Conservation (phyloP, 768 basidiomycete species). For the Infundibulicybe gibba region DNA sequence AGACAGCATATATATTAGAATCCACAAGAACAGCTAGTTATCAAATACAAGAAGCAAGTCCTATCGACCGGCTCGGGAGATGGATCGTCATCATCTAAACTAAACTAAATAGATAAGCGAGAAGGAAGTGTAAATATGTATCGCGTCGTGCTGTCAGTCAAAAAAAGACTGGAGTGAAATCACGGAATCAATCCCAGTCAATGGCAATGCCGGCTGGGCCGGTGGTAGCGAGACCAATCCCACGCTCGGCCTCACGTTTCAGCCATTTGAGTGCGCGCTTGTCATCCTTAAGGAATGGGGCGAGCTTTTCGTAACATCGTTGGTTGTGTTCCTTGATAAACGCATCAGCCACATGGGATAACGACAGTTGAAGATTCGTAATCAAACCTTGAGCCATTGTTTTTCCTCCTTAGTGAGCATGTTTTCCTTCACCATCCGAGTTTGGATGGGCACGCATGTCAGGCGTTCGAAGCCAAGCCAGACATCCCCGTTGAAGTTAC, state of each 20-base stretch:
- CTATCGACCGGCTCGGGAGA: slow-evolving; percentile 1
- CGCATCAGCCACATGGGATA: slow-evolving; percentile 2
- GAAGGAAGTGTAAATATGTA: slow-evolving; percentile 1
- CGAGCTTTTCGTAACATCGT: slow-evolving; percentile 59
- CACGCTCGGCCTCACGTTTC: slow-evolving; percentile 69
- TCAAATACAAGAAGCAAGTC: neutral
- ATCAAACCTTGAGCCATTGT: slow-evolving; percentile 74
- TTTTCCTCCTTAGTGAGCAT: slow-evolving; percentile 87
- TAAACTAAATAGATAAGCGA: neutral
- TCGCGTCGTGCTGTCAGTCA: neutral
- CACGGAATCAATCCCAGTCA: slow-evolving; percentile 76
- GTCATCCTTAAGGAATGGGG: slow-evolving; percentile 69
- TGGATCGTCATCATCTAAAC: neutral
- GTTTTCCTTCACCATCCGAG: slow-evolving; percentile 78
- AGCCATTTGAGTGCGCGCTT: slow-evolving; percentile 82
- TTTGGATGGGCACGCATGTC: slow-evolving; percentile 93
- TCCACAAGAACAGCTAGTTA: slow-evolving; percentile 1
- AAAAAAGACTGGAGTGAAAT: no score
- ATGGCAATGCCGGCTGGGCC: slow-evolving; percentile 71
- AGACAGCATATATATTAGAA: slow-evolving; percentile 6
- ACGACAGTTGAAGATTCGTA: slow-evolving; percentile 1
- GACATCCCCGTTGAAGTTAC: slow-evolving; percentile 63
- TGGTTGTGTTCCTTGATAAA: slow-evolving; percentile 71
- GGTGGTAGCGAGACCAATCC: slow-evolving; percentile 62
- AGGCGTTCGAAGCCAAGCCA: slow-evolving; percentile 93